These are phyloP conservation scores for Aspergillus oerlinghausenensis DNA, from an alignment of 2,329 filamentous ascomycete genomes.

Conservation along the genomic window DNA sequence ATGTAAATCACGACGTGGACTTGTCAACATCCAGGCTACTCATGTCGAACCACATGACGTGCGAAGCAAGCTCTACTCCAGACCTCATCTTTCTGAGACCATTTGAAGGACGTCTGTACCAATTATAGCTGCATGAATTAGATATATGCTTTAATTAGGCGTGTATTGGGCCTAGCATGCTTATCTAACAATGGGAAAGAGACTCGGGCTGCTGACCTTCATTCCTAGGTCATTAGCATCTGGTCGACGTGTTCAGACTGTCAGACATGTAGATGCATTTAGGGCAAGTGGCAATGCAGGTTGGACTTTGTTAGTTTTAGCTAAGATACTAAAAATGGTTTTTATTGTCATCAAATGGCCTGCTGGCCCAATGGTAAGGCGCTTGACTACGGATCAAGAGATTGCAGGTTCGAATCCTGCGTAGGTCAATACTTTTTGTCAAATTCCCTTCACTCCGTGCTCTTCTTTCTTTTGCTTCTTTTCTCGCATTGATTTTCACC, in stretches of 20 bases:
- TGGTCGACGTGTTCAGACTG: not conserved
- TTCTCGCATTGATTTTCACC: not conserved
- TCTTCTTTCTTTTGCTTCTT: not conserved
- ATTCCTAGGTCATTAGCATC: not conserved
- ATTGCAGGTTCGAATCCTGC: slow-evolving; percentile 46
- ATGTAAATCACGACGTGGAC: slow-evolving; percentile 5
- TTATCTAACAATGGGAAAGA: no score
- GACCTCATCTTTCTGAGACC: slow-evolving; percentile 2
- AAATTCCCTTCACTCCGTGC: no score
- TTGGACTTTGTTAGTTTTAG: not conserved
- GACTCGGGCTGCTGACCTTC: no score
- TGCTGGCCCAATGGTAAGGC: slow-evolving; percentile 21
- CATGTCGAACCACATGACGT: slow-evolving; percentile 10
- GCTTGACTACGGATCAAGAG: slow-evolving; percentile 37
- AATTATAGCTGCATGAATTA: not conserved
- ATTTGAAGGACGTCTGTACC: slow-evolving; percentile 8
- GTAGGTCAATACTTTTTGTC: slow-evolving; percentile 24
- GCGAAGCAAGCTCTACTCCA: slow-evolving; percentile 1
- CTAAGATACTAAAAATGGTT: not conserved
- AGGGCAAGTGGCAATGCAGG: not conserved
- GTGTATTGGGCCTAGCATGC: not conserved
- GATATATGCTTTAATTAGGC: not conserved
- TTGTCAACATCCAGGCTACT: slow-evolving; percentile 6
- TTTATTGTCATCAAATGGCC: not conserved
- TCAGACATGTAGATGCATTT: not conserved